Base-by-base conservation (phyloP, 306 rosid genomes). In the Carpinus viminea region DNA sequence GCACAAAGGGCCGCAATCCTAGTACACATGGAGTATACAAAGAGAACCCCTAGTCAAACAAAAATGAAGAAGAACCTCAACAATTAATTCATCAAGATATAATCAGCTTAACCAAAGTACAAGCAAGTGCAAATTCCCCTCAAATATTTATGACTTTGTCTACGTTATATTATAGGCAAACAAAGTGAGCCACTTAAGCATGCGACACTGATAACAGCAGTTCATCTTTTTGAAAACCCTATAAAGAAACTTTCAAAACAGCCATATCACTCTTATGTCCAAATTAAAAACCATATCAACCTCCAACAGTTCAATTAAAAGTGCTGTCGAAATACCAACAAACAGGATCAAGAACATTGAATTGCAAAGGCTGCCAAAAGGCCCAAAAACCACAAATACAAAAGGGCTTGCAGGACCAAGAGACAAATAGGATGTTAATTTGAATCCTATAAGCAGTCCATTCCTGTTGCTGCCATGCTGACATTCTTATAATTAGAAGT, bases 41-140 rank as follows among this genome's bases (percentile, higher is more conserved):
- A 31, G 34, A 31, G 3, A 31, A 31, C 3, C 34, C 34, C 34
- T 31, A 31, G 34, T 31, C 34, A 31, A 2, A 31, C 3, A 2
- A 31, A 31, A 31, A 72, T 34, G 41, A 41, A n/a, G 82, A 72
- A 72, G 41, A 41, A n/a, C 4, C 47, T 66, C 72, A 8, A 46
- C 21, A 46, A 38, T 55, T 3, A 12, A 45, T 59, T 43, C 78
- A 59, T 43, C 55, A 16, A 66, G 72, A 38, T 18, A 10, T 21
- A 72, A 76, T 11, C 48, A 81, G 76, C 57, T 56, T 16, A 47
- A 55, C 71, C 65, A 17, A 51, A 50, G 62, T 21, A 56, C 16
- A 79, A 59, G 26, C 74, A 43, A 1, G 38, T 31, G 36, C 12
- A 34, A 16, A 43, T 54, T 55, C 51, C n/a, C 68, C 70, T 17